Percentiles rank a stretch among this genome's conserved stretches.
phyloP scores from a whole-genome alignment of 192 early-diverging fungal genomes.

The Dissophora ornata region DNA sequence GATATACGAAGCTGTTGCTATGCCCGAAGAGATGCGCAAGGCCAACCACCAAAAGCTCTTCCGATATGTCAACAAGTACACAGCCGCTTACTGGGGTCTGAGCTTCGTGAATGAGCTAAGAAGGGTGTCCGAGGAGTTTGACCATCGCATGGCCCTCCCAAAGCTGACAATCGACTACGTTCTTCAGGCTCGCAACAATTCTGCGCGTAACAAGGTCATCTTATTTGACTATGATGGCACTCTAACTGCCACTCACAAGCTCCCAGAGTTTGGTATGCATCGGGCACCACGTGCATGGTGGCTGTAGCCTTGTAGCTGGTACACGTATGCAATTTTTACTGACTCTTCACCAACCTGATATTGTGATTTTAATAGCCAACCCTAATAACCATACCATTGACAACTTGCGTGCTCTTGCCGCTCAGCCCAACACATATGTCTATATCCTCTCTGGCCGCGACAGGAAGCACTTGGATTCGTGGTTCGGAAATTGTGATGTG shows the following conservation, averaged over 20 bases:
- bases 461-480: conserved; percentile 87
- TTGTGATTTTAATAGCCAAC: conserved; percentile 61
- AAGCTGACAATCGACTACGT: conserved; percentile 66
- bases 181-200: conserved; percentile 62
- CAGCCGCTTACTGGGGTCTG: conserved; percentile 96
- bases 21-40: conserved; percentile 84
- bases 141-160: conserved; percentile 70
- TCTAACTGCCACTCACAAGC: conserved; percentile 82
- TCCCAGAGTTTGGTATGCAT: conserved; percentile 90
- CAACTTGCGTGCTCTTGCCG: conserved; percentile 74
- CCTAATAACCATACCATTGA: conserved; percentile 81
- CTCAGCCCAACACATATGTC: conserved; percentile 88
- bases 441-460: conserved; percentile 97
- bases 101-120: conserved; percentile 93
- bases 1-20: conserved; percentile 91
- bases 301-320: too few species aligned
- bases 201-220: conserved; percentile 80
- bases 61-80: conserved; percentile 96
- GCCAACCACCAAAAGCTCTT: conserved; percentile 91
- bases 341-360: background rate
- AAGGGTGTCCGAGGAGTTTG: conserved; percentile 66
- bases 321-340: too few species aligned
- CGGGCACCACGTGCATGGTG: too few species aligned
- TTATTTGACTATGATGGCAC: conserved; percentile 99
- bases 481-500: conserved; percentile 90